These are phyloP conservation scores for Pterulicium gracile DNA, from an alignment of 1,284 basidiomycete genomes.

Conservation along the genomic window DNA sequence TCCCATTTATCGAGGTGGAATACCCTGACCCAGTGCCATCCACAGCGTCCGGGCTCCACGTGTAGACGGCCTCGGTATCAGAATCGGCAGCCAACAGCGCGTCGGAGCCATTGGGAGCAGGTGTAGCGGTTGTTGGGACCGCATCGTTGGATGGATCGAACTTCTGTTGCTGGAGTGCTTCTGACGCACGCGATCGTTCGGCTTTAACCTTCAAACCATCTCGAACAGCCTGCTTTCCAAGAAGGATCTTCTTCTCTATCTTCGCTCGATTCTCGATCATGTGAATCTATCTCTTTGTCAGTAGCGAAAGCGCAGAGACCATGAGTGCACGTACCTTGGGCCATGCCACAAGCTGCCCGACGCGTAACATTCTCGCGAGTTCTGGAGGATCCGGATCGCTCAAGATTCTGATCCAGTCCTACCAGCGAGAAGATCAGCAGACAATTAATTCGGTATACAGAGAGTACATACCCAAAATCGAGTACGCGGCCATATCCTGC, in stretches of 20 bases:
- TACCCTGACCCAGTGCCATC: conserved; percentile 36
- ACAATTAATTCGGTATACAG: conserved; percentile 3
- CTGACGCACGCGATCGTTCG: conserved; percentile 18
- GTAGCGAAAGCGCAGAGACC: not conserved
- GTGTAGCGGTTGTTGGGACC: conserved; percentile 12
- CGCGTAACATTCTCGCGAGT: conserved; percentile 73
- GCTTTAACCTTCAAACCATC: conserved; percentile 28
- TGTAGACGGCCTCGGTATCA: conserved; percentile 30
- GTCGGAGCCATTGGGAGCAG: conserved; percentile 30
- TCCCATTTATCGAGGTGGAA: conserved; percentile 18
- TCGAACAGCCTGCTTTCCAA: conserved; percentile 70
- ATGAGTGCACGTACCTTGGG: conserved; percentile 55
- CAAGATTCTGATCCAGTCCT: conserved; percentile 81
- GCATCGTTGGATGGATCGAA: conserved; percentile 10
- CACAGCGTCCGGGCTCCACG: conserved; percentile 17
- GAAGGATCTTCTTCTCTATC: conserved; percentile 74
- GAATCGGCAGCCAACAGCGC: conserved; percentile 48
- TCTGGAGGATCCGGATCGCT: conserved; percentile 78
- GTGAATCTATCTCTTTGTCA: conserved; percentile 45
- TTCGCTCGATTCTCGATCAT: conserved; percentile 83
- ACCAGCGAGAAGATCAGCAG: conserved; percentile 9
- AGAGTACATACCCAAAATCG: conserved; percentile 44
- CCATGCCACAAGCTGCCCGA: conserved; percentile 90
- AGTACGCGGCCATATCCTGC: conserved; percentile 83
- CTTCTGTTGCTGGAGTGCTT: conserved; percentile 15